A percentile compares a stretch with the other conserved stretches of the same genome.
These are phyloP conservation scores for Alternaria sp. DNA, from an alignment of 2,329 filamentous ascomycete species.

Conservation along the genomic window DNA sequence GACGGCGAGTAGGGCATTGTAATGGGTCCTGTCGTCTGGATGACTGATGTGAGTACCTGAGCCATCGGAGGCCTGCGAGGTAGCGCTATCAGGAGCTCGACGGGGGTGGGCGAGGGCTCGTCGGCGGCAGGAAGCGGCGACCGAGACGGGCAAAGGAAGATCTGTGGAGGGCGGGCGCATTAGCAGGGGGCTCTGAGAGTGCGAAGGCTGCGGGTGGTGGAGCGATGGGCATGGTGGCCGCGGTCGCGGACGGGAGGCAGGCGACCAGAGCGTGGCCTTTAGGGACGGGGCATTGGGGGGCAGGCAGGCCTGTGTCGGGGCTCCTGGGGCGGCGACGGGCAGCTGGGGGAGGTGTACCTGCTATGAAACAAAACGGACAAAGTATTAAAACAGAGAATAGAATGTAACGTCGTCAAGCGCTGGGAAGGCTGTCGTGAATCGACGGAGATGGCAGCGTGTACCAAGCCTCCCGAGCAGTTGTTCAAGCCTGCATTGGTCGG, in stretches of 20 bases:
- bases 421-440: slow-evolving; percentile 47
- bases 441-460: slow-evolving; percentile 50
- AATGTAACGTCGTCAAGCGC: slow-evolving; percentile 42
- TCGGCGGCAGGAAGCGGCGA: slow-evolving; percentile 21
- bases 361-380: slow-evolving; percentile 31
- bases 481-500: slow-evolving; percentile 49
- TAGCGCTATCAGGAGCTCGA: slow-evolving; percentile 25
- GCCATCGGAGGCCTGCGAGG: slow-evolving; percentile 45
- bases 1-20: slow-evolving; percentile 58
- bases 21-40: slow-evolving; percentile 55
- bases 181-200: slow-evolving; percentile 20
- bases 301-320: slow-evolving; percentile 18
- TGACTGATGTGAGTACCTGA: slow-evolving; percentile 56
- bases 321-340: slow-evolving; percentile 12
- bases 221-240: slow-evolving; percentile 13
- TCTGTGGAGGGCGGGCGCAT: slow-evolving; percentile 22
- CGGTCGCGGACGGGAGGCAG: slow-evolving; percentile 16
- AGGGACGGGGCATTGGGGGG: slow-evolving; percentile 22
- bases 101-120: slow-evolving; percentile 22
- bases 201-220: slow-evolving; percentile 8
- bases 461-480: slow-evolving; percentile 48
- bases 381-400: slow-evolving; percentile 48
- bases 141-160: slow-evolving; percentile 18
- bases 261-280: slow-evolving; percentile 19
- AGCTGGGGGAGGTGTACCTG: slow-evolving; percentile 35